These are phyloP conservation scores for Plasmopara muralis DNA, from an alignment of 352 stramenopile genomes.

Conservation along the genomic window DNA sequence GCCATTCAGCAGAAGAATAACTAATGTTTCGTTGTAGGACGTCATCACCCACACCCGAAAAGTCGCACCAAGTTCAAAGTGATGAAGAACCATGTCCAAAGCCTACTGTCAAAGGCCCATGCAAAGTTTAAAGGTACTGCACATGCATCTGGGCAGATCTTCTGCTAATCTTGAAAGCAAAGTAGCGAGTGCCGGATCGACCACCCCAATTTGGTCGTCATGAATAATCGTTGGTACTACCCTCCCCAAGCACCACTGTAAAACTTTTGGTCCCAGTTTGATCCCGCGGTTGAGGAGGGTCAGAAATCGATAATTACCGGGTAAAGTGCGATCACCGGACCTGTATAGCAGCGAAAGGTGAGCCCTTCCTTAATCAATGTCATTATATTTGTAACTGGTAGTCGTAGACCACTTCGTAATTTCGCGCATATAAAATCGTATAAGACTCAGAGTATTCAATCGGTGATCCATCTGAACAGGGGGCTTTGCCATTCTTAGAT, in stretches of 20 bases:
- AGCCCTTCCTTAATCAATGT: conserved; percentile 12
- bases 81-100: background rate
- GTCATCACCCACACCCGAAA: conserved; percentile 3
- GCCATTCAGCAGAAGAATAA: conserved; percentile 9
- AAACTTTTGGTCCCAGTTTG: conserved; percentile 8
- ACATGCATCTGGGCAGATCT: conserved; percentile 6
- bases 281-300: conserved; percentile 9
- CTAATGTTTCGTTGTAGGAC: conserved; percentile 10
- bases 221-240: conserved; percentile 8
- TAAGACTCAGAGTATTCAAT: conserved; percentile 15
- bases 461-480: conserved; percentile 6
- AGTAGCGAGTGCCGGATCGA: conserved; percentile 13
- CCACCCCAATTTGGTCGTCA: conserved; percentile 5
- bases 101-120: background rate
- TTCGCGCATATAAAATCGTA: conserved; percentile 1
- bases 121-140: background rate
- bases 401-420: conserved; percentile 9
- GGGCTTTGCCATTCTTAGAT: conserved; percentile 8
- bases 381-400: conserved; percentile 10
- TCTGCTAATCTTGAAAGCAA: conserved; percentile 10
- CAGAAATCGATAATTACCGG: conserved; percentile 9
- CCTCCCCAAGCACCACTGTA: background rate
- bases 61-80: conserved; percentile 1
- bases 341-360: conserved; percentile 10
- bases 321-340: background rate